Evolutionary conservation across 345 rosid species (phyloP), one percentile per base, ranked within the genome.

Genomic region (Draba incana): DNA sequence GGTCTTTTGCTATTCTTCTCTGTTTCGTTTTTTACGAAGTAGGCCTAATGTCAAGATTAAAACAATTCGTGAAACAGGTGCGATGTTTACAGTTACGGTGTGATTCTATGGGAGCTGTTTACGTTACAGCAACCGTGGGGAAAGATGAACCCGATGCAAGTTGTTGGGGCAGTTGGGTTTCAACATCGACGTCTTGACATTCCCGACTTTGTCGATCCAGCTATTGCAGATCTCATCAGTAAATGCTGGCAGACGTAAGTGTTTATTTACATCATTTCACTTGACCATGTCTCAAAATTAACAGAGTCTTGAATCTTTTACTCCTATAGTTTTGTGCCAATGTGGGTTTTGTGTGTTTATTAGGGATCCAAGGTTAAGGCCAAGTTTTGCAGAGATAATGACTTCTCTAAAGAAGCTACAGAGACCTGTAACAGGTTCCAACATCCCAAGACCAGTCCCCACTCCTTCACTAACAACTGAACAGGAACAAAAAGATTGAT

Each of bases 71-170:
- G 68, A 72, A 67, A 75, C 83, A 93, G 98, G 94, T 90, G 90
- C 28, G 98, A 93, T 81, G 98, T 93, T 33, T 93, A 85, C 76
- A 87, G 98, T 78, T 93, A 74, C 49, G 98, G 98, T 57, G 98
- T 93, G 58, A 93, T 93, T 54, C 78, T 90, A n/a, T 93, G 98
- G 98, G 98, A 93, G 80, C 84, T 93, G 10, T 82, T 68, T 56
- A 93, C 97, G 1, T 35, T 93, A 65, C 86, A 76, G 68, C 97
- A 90, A 57, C 98, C 98, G 49, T 93, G 98, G 98, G 88, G 93
- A 6, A 96, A 96, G 77, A 90, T 93, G 98, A 93, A 93, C 70
- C 89, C 98, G 10, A 93, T 93, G 97, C 97, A 93, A 78, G 98
- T 93, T n/a, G 98, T 93, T 35, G 97, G 98, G n/a, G 98, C 98